Base-by-base conservation (phyloP, 2,329 filamentous ascomycete genomes). In the Neobulgaria alba region DNA sequence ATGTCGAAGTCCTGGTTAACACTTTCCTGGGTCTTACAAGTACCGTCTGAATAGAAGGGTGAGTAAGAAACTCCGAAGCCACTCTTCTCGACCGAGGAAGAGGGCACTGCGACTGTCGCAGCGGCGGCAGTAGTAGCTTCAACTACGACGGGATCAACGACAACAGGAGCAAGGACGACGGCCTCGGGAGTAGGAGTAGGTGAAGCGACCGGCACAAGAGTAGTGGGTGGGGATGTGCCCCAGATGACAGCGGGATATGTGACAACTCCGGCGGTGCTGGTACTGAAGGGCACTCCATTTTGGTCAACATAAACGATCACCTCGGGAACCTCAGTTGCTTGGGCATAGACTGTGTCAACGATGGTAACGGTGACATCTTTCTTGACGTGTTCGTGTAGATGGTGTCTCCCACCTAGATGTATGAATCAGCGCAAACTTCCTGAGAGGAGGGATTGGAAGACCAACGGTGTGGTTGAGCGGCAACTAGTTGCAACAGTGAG, bases 1-100 rank as follows among this genome's bases (percentile, higher is more conserved):
- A 62, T 63, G 12, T 65, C 63, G 51, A 92, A 75, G 55, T 94
- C 86, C 15, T 63, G 57, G 45, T 73, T 67, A 38, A 93, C 71
- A 51, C 85, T 67, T 1, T 66, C 63, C 39, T 71, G 65, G 4
- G 71, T 67, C 61, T 90, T 92, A 72, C 86, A 93, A 41, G 63
- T 63, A 20, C 73, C 67, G 44, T 73, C 68, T 33, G 53, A 58
- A 38, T 67, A 68, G 61, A 78, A 80, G 10, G 75, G 73, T 20
- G 72, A 69, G 60, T 79, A 81, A 5, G 68, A 66, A 39, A 80
- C 68, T 34, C 75, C 75, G 47, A 67, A 62, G 16, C 54, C 50
- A 42, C 43, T 43, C 23, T 42, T 41, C 17, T 36, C 40, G 32
- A 39, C 16, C 14, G 33, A 45, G 37, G 53, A 41, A 10, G 46